Percentiles rank a stretch among this genome's conserved stretches.
These are phyloP conservation scores for Camelina neglecta DNA, from an alignment of 345 rosid genomes.

Conservation along the genomic window DNA sequence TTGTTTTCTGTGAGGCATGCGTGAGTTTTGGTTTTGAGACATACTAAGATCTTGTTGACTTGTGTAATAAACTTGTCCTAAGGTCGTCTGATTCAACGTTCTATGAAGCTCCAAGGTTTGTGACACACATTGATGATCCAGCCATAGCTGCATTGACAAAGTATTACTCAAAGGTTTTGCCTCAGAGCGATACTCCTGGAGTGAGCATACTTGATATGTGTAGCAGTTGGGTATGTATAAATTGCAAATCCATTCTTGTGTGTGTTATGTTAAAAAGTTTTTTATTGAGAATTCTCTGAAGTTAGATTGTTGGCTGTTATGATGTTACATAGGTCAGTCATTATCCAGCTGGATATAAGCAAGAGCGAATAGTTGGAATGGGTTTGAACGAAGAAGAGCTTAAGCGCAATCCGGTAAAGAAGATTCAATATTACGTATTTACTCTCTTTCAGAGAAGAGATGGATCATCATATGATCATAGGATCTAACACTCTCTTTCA, in stretches of 20 bases:
- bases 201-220: slow-evolving; percentile 88
- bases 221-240: slow-evolving; percentile 87
- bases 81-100: slow-evolving; percentile 80
- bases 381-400: slow-evolving; percentile 93
- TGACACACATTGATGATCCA: slow-evolving; percentile 90
- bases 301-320: slow-evolving; percentile 8
- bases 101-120: slow-evolving; percentile 85
- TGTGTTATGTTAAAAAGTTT: not conserved
- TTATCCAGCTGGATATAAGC: slow-evolving; percentile 88
- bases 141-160: slow-evolving; percentile 88
- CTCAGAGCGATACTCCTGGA: slow-evolving; percentile 79
- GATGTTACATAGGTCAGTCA: slow-evolving; percentile 73
- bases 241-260: not conserved
- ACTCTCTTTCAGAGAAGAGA: slow-evolving; percentile 8
- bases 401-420: slow-evolving; percentile 68
- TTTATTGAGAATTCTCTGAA: slow-evolving; percentile 3
- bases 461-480: slow-evolving; percentile 11
- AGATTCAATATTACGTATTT: not conserved
- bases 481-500: slow-evolving; percentile 33
- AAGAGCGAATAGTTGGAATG: slow-evolving; percentile 75
- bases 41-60: slow-evolving; percentile 16
- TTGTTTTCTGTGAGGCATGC: not conserved
- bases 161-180: slow-evolving; percentile 77
- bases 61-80: not conserved
- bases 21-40: not conserved